phyloP scores from a whole-genome alignment of 179 eudicot species.

The Gypsophila paniculata region DNA sequence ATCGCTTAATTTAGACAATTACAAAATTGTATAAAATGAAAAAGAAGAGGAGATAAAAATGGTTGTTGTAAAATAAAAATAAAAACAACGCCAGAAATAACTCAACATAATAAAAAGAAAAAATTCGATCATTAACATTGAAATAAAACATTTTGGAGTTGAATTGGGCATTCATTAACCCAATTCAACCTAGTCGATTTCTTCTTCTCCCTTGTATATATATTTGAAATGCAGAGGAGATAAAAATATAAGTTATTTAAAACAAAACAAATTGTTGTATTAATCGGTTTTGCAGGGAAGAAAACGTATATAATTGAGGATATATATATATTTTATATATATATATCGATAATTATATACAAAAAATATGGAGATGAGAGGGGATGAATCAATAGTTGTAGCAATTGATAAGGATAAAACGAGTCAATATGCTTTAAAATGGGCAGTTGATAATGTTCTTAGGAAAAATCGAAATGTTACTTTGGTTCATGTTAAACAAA shows the following conservation, averaged over 20 bases:
- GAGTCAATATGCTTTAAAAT: slow-evolving; percentile 72
- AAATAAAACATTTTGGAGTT: background rate
- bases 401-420: slow-evolving; percentile 68
- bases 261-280: slow-evolving; percentile 1
- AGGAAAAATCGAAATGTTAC: slow-evolving; percentile 47
- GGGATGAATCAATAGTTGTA: slow-evolving; percentile 30
- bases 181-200: background rate
- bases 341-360: background rate
- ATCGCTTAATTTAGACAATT: slow-evolving; percentile 24
- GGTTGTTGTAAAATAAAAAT: slow-evolving; percentile 1
- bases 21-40: slow-evolving; percentile 15
- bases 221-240: slow-evolving; percentile 20
- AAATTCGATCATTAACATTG: background rate
- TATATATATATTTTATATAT: no score
- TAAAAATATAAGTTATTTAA: slow-evolving; percentile 13
- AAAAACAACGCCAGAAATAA: background rate
- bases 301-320: no score
- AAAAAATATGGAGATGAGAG: background rate
- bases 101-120: background rate
- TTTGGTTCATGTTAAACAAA: slow-evolving; percentile 58
- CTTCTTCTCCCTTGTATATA: slow-evolving; percentile 17
- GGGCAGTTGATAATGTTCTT: slow-evolving; percentile 60
- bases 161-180: slow-evolving; percentile 4
- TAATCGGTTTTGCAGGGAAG: background rate
- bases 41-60: slow-evolving; percentile 17